These are phyloP conservation scores for Phytophthora cryptogea DNA, from an alignment of 352 stramenopile genomes.

Conservation along the genomic window DNA sequence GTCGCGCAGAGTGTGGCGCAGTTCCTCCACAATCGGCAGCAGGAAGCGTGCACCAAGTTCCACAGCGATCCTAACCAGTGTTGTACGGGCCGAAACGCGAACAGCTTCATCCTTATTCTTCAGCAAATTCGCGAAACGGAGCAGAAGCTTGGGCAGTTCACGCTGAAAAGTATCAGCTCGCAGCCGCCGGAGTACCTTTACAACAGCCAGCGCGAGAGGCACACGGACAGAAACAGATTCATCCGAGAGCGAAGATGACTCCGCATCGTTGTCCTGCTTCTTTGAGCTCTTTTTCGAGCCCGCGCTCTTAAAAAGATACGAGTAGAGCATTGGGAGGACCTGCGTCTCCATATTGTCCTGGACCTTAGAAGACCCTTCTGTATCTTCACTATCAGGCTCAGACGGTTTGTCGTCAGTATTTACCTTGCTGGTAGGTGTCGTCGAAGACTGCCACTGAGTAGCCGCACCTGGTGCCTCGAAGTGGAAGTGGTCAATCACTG, in stretches of 20 bases:
- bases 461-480: slow-evolving; percentile 79
- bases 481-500: slow-evolving; percentile 96
- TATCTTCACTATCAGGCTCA: slow-evolving; percentile 21
- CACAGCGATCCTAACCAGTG: slow-evolving; percentile 94
- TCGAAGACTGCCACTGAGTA: slow-evolving; percentile 36
- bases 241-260: slow-evolving; percentile 34
- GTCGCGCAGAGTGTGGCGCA: slow-evolving; percentile 81
- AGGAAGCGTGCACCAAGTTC: slow-evolving; percentile 90
- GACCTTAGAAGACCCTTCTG: slow-evolving; percentile 55
- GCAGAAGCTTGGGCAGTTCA: slow-evolving; percentile 94
- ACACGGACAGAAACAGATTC: slow-evolving; percentile 81
- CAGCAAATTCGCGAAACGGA: slow-evolving; percentile 88
- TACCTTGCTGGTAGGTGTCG: slow-evolving; percentile 2
- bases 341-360: slow-evolving; percentile 80
- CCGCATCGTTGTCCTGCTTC: slow-evolving; percentile 51
- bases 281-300: slow-evolving; percentile 73
- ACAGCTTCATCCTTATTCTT: slow-evolving; percentile 94
- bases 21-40: slow-evolving; percentile 81
- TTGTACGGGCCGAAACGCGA: slow-evolving; percentile 91
- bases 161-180: slow-evolving; percentile 89
- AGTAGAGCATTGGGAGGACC: slow-evolving; percentile 86
- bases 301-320: slow-evolving; percentile 86
- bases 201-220: slow-evolving; percentile 93
- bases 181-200: slow-evolving; percentile 97
- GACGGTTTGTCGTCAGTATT: slow-evolving; percentile 6